Percentiles rank a stretch among this genome's conserved stretches.
phyloP scores from a whole-genome alignment of 1,284 basidiomycete genomes.

The Ceratobasidium sp. region DNA sequence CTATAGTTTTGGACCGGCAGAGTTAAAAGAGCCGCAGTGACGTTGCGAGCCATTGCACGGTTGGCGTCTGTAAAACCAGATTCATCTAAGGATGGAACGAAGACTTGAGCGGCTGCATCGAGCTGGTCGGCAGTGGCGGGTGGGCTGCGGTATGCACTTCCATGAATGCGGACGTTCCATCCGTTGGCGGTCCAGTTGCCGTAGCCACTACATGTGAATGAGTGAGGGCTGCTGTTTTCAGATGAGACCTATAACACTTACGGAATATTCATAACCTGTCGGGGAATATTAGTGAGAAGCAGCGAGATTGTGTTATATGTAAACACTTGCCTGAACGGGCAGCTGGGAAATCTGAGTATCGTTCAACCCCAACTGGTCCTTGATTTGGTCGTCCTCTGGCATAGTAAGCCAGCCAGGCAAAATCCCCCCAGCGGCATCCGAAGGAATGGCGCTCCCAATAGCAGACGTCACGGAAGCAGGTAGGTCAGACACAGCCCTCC shows the following conservation, averaged over 20 bases:
- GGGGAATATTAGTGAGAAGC: too few species aligned
- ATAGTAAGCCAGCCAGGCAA: conserved; percentile 47
- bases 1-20: conserved; percentile 40
- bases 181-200: conserved; percentile 48
- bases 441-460: conserved; percentile 34
- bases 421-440: conserved; percentile 46
- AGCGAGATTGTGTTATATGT: too few species aligned
- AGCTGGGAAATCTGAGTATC: conserved; percentile 45
- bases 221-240: neutral
- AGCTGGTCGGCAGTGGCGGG: conserved; percentile 44
- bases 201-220: conserved; percentile 39
- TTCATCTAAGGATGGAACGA: conserved; percentile 47
- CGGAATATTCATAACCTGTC: conserved; percentile 48
- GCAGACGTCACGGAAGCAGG: conserved; percentile 20
- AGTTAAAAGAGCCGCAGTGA: conserved; percentile 44
- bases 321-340: conserved; percentile 20
- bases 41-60: conserved; percentile 44
- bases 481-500: conserved; percentile 1
- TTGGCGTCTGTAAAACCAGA: conserved; percentile 44
- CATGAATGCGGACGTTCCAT: conserved; percentile 49
- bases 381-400: conserved; percentile 45
- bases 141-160: conserved; percentile 46
- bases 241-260: conserved; percentile 13
- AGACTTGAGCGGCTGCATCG: conserved; percentile 46
- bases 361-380: conserved; percentile 46